phyloP scores from a whole-genome alignment of 2,329 filamentous ascomycete genomes.

The Colletotrichum endophyticum region DNA sequence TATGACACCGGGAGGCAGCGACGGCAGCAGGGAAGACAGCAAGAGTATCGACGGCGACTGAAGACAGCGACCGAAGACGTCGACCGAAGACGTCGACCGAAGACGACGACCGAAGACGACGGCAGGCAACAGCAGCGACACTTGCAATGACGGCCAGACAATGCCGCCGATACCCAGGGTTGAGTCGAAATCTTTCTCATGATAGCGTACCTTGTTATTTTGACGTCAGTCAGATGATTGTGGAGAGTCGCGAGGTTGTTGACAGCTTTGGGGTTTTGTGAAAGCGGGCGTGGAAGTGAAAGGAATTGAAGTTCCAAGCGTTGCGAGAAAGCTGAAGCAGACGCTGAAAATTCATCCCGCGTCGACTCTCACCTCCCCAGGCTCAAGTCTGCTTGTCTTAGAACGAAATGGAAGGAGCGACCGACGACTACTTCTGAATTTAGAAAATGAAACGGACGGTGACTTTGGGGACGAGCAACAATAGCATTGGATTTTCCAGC shows the following conservation, averaged over 20 bases:
- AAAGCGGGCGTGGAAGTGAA: not conserved
- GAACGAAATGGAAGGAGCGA: not conserved
- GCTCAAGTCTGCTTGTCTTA: not conserved
- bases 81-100: not conserved
- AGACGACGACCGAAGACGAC: not conserved
- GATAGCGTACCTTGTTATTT: not conserved
- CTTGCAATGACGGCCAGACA: too few species aligned
- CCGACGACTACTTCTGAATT: accelerated
- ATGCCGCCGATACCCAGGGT: not conserved
- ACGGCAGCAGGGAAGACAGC: not conserved
- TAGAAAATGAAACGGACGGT: accelerated
- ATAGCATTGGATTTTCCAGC: too few species aligned
- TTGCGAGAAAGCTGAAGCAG: not conserved
- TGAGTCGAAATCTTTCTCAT: not conserved
- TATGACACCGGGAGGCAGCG: not conserved
- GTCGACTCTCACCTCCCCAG: not conserved
- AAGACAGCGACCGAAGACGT: not conserved
- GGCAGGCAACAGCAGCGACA: not conserved
- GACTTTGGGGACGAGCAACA: not conserved
- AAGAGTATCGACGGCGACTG: not conserved
- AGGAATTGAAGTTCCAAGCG: not conserved
- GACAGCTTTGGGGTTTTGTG: not conserved
- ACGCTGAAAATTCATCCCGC: accelerated
- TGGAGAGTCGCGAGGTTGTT: not conserved
- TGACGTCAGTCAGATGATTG: accelerated